Percentiles rank a stretch among this genome's conserved stretches.
These are phyloP conservation scores for Saccharomycopsis crataegensis DNA, from an alignment of 1,139 yeast genomes.

Conservation along the genomic window DNA sequence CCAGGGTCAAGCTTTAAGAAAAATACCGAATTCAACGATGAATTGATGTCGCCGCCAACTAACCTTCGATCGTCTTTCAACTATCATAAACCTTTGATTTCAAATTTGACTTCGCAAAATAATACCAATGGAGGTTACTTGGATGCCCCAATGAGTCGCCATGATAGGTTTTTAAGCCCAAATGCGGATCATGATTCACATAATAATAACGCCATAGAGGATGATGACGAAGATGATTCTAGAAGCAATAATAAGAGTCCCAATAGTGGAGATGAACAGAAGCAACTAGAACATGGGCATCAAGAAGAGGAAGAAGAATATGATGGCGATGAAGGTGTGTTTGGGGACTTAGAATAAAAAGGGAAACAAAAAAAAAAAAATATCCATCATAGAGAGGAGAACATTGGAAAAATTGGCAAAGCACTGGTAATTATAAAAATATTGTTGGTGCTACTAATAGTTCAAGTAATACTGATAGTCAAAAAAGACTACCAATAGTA, in stretches of 20 bases:
- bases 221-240: slow-evolving; percentile 3
- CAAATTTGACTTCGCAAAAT: not conserved
- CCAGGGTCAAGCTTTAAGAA: not conserved
- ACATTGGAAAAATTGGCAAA: not conserved
- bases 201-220: slow-evolving; percentile 1
- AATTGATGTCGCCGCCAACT: slow-evolving; percentile 7
- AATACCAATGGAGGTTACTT: slow-evolving; percentile 7
- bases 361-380: not conserved
- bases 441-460: no score
- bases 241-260: not conserved
- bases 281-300: not conserved
- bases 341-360: slow-evolving; percentile 17
- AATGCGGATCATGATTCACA: not conserved
- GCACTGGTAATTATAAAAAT: no score
- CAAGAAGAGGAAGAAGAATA: slow-evolving; percentile 7
- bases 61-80: not conserved
- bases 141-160: slow-evolving; percentile 8
- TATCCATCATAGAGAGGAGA: not conserved
- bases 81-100: slow-evolving; percentile 1
- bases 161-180: not conserved
- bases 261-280: not conserved
- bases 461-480: no score
- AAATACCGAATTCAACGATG: not conserved
- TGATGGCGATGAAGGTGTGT: slow-evolving; percentile 18
- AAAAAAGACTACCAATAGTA: no score